Conservation (phyloP, 208 protist genomes). For the Leishmania guyanensis region DNA sequence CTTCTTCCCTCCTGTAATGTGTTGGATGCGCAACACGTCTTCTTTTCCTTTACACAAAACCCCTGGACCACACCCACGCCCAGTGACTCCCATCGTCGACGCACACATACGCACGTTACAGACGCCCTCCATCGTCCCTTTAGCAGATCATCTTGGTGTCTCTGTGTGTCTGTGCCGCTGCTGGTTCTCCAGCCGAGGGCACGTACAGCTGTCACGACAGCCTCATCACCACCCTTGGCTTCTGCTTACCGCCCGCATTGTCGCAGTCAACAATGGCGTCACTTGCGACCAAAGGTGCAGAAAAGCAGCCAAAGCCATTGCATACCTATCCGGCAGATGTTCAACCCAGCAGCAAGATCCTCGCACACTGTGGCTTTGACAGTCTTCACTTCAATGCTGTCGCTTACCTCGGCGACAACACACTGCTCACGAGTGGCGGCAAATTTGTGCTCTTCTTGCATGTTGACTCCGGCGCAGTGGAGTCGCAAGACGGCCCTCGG, state of each 20-base stretch:
- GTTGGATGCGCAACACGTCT: not conserved
- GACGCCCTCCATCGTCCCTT: not conserved
- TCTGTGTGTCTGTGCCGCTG: not conserved
- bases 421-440: constrained; percentile 71
- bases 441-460: constrained; percentile 88
- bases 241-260: not conserved
- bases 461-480: constrained; percentile 45
- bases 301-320: constrained; percentile 47
- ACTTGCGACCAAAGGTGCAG: not conserved
- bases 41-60: not conserved
- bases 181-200: not conserved
- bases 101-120: not conserved
- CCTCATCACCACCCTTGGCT: not conserved
- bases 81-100: not conserved
- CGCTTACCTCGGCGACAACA: constrained; percentile 52
- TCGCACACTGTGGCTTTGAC: constrained; percentile 74
- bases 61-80: not conserved
- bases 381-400: constrained; percentile 68
- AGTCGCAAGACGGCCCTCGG: constrained; percentile 56
- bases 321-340: constrained; percentile 65
- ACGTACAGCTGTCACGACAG: not conserved
- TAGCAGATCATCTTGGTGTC: not conserved
- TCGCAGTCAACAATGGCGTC: not conserved
- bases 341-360: constrained; percentile 38
- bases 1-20: not conserved